Evolutionary conservation across 2,329 filamentous ascomycete genomes (phyloP).

Genomic region (Penicillium psychrosexuale): DNA sequence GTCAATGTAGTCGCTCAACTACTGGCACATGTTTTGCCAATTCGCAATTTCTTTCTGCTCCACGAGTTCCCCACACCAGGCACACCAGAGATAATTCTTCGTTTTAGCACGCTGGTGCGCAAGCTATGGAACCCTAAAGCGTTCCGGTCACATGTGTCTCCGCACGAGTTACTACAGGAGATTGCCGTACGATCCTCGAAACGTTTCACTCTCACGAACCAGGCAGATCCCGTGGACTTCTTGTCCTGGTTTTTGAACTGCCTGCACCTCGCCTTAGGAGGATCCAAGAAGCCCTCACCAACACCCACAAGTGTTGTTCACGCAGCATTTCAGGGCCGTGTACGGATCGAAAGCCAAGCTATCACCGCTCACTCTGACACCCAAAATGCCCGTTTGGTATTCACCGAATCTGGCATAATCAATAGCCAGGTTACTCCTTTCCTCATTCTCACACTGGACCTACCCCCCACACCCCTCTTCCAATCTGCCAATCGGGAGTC

Average conservation of each 20-base stretch:
- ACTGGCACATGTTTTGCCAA: conserved; percentile 79
- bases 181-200: conserved; percentile 87
- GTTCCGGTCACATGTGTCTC: conserved; percentile 95
- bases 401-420: conserved; percentile 84
- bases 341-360: conserved; percentile 88
- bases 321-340: conserved; percentile 84
- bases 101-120: conserved; percentile 83
- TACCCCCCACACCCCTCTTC: conserved; percentile 89
- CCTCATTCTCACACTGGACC: conserved; percentile 87
- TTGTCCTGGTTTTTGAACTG: conserved; percentile 97
- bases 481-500: conserved; percentile 92
- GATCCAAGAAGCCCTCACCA: conserved; percentile 78
- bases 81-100: conserved; percentile 75
- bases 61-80: conserved; percentile 67
- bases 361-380: conserved; percentile 87
- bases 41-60: conserved; percentile 88
- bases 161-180: conserved; percentile 94
- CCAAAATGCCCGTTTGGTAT: conserved; percentile 77
- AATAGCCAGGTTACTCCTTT: conserved; percentile 75
- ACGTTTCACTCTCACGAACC: conserved; percentile 82
- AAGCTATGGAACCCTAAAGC: conserved; percentile 98
- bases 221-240: conserved; percentile 95
- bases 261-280: conserved; percentile 85
- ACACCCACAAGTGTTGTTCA: conserved; percentile 71
- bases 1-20: conserved; percentile 93